Percentiles rank a stretch among this genome's conserved stretches.
These are phyloP conservation scores for Coleophoma crateriformis DNA, from an alignment of 2,329 filamentous ascomycete genomes.

Conservation along the genomic window DNA sequence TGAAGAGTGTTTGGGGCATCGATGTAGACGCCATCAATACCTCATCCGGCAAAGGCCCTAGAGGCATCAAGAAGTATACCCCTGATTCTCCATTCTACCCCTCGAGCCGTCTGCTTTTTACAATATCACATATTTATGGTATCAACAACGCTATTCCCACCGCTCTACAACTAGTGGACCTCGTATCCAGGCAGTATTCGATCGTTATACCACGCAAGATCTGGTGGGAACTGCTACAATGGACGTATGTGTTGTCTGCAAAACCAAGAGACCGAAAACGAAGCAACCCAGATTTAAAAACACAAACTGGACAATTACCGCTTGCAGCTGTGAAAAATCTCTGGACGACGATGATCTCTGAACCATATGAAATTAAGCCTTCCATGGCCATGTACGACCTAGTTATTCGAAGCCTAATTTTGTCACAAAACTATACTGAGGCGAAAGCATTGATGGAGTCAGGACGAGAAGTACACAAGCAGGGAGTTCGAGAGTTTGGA, in stretches of 20 bases:
- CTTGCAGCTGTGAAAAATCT: slow-evolving; percentile 13
- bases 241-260: slow-evolving; percentile 53
- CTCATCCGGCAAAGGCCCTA: slow-evolving; percentile 13
- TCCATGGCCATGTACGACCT: slow-evolving; percentile 20
- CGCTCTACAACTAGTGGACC: slow-evolving; percentile 55
- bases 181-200: slow-evolving; percentile 53
- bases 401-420: slow-evolving; percentile 14
- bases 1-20: slow-evolving; percentile 49
- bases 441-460: slow-evolving; percentile 11
- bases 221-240: slow-evolving; percentile 65
- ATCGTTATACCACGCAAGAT: slow-evolving; percentile 49
- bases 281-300: not conserved
- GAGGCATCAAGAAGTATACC: slow-evolving; percentile 32
- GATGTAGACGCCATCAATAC: slow-evolving; percentile 13
- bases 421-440: slow-evolving; percentile 8
- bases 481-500: not conserved
- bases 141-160: slow-evolving; percentile 56
- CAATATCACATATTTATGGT: slow-evolving; percentile 65
- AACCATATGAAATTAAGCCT: slow-evolving; percentile 23
- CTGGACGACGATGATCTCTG: slow-evolving; percentile 21
- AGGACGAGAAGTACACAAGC: slow-evolving; percentile 6
- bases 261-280: not conserved
- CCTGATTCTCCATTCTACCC: slow-evolving; percentile 51
- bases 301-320: slow-evolving; percentile 11
- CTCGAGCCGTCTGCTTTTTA: slow-evolving; percentile 50